Base-by-base conservation (phyloP, 768 basidiomycete genomes). In the Xerocomus spinulosus region DNA sequence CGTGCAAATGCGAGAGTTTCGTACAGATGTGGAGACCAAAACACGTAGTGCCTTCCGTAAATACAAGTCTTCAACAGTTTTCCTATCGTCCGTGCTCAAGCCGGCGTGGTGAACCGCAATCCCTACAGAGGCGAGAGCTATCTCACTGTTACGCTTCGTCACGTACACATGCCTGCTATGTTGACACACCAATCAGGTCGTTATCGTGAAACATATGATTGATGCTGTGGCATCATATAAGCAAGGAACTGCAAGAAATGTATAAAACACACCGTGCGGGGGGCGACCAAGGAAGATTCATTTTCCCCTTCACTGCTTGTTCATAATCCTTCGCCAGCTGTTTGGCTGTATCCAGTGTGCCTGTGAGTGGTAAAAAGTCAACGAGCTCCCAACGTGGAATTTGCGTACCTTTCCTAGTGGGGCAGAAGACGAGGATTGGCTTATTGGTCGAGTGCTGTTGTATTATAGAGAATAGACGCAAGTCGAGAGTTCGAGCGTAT, bases 61-160 rank as follows among this genome's bases (percentile, higher is more conserved):
- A 59, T 82, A 99, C 9, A 88, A 68, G 12, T 81, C 75, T 64
- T 99, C 95, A 15, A 82, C 83, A 0, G 74, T 60, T 42, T 76
- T 76, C 32, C 93, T 79, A 59, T 97, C 94, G 21, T 83, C 77
- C 35, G 79, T 61, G 12, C 72, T 77, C 42, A 97, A 67, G 2
- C 95, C 95, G 5, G 93, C 95, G 61, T 98, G 94, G 61, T 99
- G 95, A 7, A 92, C 78, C 10, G 91, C 92, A 40, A 98, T 82
- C 1, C 95, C 96, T 44, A 64, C 67, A 1, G 70, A 63, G n/a
- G 82, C 83, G 26, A 94, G 72, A 25, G 75, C 87, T 84, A 54
- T 48, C 38, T 42, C 7, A 18, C 24, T 44, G 30, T 64, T 28
- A 61, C 37, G 12, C 29, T 37, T 36, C 20, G 1, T 12, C 28